Evolutionary conservation across 192 early-diverging fungal species (phyloP), one percentile per base, ranked within the genome.

Genomic region (Borealophlyctis nickersoniae): DNA sequence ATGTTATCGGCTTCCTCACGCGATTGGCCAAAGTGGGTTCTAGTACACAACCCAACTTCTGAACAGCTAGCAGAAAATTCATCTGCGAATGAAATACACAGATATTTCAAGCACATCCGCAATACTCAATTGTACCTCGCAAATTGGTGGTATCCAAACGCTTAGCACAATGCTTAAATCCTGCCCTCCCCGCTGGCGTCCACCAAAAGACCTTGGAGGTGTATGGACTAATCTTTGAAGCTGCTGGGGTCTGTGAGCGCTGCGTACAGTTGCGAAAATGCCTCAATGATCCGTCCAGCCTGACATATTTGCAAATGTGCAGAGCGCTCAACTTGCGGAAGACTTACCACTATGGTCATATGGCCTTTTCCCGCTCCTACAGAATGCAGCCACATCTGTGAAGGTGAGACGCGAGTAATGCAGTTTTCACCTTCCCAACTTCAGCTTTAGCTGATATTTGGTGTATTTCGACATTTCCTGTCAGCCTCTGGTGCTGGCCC

Each of bases 141-240:
- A 94, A 92, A 64, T 80, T 90, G 19, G 78, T 88, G 3, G 86
- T 98, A 7, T 86, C 91, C 35, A 96, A 96, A 77, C 85, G 95
- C 26, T 74, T 98, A 24, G 95, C 93, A 3, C 95, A 98, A 58
- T 95, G 91, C 32, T 82, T 98, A 56, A 98, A 96, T 70, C 95
- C 93, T 9, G 94, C 91, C 30, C 71, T 98, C 31, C 95, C 95
- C 0, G 86, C 93, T 26, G 95, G 95, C 19, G 93, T 98, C 14
- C 95, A 98, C 70, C 91, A 94, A 74, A 95, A 94, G 72, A 88
- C 93, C 4, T 62, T 98, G 54, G 88, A 92, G 50, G 88, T 94
- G 2, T 98, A 96, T 70, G 77, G 77, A 16, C 84, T 87, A 49
- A 85, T 98, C 36, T 83, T 93, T 57, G 70, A 77, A 33, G 74